Evolutionary conservation across 768 basidiomycete genomes (phyloP), one percentile per base, ranked within the genome.

Genomic region (Mycena pura): DNA sequence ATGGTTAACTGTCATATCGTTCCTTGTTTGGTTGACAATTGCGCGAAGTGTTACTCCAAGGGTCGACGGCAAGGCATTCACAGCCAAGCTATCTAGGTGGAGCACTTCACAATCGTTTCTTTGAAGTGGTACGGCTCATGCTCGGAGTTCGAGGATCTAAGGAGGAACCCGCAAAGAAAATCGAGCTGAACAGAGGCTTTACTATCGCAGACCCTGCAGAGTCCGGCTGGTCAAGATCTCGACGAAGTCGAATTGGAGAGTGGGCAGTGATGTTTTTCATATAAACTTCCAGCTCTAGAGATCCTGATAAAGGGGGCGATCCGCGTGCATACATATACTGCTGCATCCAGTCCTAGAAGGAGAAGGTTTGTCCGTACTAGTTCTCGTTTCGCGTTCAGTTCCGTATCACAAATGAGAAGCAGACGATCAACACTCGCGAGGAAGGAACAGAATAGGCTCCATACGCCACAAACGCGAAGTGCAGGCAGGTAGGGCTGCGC

Each of bases 401-500:
- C 48, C 8, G 38, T 19, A 32, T 52, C 44, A n/a, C 43, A 60
- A 25, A 32, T 9, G 2, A 19, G 13, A 15, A 48, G 0, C 1
- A 48, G 28, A 10, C 21, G 19, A 32, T 60, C 50, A 15, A 41
- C 51, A 17, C 36, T 53, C 19, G 44, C 29, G 19, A 60, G 25
- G 45, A 46, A 47, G 0, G 59, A 34, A 28, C 57, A 59, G 43
- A 43, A 59, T 3, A 59, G 29, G 15, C 57, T 59, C 57, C 57
- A 59, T 3, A 27, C n/a, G 25, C 41, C 41, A 32, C 57, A 59
- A 14, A 43, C 41, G 49, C 57, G 57, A 7, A 59, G 49, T 3
- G 57, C 21, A 17, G 57, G 57, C 6, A 59, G 28, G 34, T 59
- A 59, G 8, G 57, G 24, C n/a, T 60, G 58, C 32, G 50, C 50